These are phyloP conservation scores for Geosmithia flava DNA, from an alignment of 2,329 filamentous ascomycete species.

Conservation along the genomic window DNA sequence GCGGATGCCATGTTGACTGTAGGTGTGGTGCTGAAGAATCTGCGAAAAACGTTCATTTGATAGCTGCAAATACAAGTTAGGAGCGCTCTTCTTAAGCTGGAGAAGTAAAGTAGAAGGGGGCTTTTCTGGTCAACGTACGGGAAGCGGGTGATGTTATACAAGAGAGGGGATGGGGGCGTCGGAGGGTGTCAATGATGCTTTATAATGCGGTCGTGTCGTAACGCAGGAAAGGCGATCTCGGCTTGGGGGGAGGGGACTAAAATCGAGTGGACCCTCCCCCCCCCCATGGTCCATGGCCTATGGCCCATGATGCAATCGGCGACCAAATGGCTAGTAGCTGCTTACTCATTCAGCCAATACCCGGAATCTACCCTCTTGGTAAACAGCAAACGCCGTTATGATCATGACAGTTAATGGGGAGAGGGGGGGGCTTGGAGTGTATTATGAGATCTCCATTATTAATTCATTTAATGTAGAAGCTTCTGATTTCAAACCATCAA, in stretches of 20 bases:
- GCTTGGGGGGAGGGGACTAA: not conserved
- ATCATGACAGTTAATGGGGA: no score
- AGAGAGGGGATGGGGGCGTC: not conserved
- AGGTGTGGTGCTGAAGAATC: conserved; percentile 1
- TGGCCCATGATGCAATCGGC: not conserved
- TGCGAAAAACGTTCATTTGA: conserved; percentile 1
- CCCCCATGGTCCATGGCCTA: no score
- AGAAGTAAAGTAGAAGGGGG: not conserved
- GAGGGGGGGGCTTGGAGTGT: no score
- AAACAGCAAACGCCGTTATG: not conserved
- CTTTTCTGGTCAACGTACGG: not conserved
- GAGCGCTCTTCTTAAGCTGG: not conserved
- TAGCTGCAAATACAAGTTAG: not conserved
- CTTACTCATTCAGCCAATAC: not conserved
- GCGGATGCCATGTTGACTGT: conserved; percentile 1
- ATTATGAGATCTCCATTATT: no score
- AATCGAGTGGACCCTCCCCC: not conserved
- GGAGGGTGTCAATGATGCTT: not conserved
- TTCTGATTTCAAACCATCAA: no score
- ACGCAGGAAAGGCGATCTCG: not conserved
- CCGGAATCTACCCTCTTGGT: not conserved
- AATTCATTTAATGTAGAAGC: no score
- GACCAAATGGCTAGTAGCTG: not conserved
- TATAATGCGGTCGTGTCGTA: not conserved
- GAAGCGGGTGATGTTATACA: not conserved